phyloP scores from a whole-genome alignment of 306 rosid species.

The Abrus pulchellus region DNA sequence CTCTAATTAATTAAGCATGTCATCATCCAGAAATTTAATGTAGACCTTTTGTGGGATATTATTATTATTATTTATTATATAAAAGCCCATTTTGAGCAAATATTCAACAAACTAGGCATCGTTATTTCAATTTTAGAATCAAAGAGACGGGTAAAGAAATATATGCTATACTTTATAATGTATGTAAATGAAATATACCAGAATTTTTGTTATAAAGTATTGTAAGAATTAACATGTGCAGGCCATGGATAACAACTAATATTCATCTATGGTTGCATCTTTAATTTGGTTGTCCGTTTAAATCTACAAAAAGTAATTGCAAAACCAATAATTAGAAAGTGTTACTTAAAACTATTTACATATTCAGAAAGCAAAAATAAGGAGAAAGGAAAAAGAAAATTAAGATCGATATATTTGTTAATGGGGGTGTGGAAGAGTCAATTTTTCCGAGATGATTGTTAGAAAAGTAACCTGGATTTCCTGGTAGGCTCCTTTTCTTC shows the following conservation, averaged over 20 bases:
- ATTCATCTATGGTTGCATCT: conserved; percentile 27
- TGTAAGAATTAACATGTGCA: conserved; percentile 33
- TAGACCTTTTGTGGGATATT: conserved; percentile 6
- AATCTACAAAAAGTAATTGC: conserved; percentile 17
- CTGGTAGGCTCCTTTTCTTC: conserved; percentile 89
- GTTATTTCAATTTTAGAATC: conserved; percentile 28
- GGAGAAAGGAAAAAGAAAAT: background rate
- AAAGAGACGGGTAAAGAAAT: conserved; percentile 19
- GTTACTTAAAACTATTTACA: conserved; percentile 27
- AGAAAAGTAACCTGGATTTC: conserved; percentile 78
- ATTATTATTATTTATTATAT: conserved; percentile 26
- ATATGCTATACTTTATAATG: background rate
- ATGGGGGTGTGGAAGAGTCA: background rate
- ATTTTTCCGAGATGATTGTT: conserved; percentile 8
- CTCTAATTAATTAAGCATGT: conserved; percentile 13
- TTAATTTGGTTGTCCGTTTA: conserved; percentile 37
- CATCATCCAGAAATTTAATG: conserved; percentile 39
- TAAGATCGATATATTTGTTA: background rate
- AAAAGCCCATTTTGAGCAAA: conserved; percentile 23
- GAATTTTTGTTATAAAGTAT: conserved; percentile 8
- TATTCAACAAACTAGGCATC: conserved; percentile 1
- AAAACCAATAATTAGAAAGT: conserved; percentile 35
- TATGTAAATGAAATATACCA: background rate
- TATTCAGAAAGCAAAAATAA: background rate
- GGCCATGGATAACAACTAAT: conserved; percentile 23